Evolutionary conservation across 805 yeast genomes (phyloP).

Genomic region (Candida cerambycidarum): DNA sequence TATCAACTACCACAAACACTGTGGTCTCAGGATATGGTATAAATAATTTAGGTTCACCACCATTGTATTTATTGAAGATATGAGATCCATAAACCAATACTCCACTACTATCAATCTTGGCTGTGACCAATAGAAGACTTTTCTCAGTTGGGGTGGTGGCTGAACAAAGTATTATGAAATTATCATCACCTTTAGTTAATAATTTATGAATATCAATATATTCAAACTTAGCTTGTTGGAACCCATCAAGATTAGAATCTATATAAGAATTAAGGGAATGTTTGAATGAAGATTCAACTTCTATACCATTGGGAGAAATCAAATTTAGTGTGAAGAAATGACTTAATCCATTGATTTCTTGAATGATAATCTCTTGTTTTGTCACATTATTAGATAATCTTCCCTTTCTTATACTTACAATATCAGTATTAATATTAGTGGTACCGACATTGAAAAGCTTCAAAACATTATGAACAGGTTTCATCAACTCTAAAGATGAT

Average conservation of each 20-base stretch:
- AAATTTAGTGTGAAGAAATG: constrained; percentile 28
- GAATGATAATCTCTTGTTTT: constrained; percentile 41
- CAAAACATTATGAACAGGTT: constrained; percentile 17
- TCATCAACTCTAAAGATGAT: constrained; percentile 32
- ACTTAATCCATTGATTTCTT: constrained; percentile 47
- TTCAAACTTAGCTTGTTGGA: constrained; percentile 47
- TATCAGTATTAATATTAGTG: constrained; percentile 36
- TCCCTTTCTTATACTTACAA: constrained; percentile 61
- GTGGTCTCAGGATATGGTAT: constrained; percentile 60
- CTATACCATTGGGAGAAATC: constrained; percentile 26
- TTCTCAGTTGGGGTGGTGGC: constrained; percentile 17
- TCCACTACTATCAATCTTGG: constrained; percentile 51
- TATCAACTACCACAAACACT: constrained; percentile 58
- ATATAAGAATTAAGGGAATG: constrained; percentile 30
- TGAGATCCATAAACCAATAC: constrained; percentile 63
- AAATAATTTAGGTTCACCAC: constrained; percentile 30
- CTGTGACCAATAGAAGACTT: constrained; percentile 50
- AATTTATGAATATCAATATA: constrained; percentile 63
- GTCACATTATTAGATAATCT: constrained; percentile 49
- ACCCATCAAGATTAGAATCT: constrained; percentile 36
- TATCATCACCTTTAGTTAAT: constrained; percentile 18
- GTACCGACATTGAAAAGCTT: constrained; percentile 10
- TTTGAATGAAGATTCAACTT: constrained; percentile 29
- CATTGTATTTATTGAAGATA: constrained; percentile 49
- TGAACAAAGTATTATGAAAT: constrained; percentile 42